Evolutionary conservation across 768 basidiomycete species (phyloP).

Genomic region (Lactarius hatsudake): DNA sequence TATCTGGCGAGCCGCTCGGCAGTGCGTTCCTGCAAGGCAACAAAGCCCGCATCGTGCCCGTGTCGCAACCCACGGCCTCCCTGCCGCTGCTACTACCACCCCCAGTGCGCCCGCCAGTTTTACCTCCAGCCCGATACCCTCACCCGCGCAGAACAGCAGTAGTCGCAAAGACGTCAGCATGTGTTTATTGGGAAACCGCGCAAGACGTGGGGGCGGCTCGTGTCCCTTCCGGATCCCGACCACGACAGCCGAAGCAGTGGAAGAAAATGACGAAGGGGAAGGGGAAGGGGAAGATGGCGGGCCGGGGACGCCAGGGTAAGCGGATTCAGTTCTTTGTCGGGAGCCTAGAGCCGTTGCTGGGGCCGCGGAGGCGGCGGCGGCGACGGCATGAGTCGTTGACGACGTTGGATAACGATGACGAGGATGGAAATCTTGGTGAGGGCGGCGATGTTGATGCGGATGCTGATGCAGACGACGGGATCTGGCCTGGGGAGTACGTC

Average conservation of each 20-base stretch:
- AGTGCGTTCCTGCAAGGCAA: neutral
- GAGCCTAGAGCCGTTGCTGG: neutral
- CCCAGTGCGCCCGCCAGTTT: neutral
- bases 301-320: neutral
- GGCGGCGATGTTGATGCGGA: neutral
- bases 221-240: constrained; percentile 6
- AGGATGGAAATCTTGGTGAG: neutral
- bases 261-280: neutral
- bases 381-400: neutral
- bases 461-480: neutral
- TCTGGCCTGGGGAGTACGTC: constrained; percentile 11
- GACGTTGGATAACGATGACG: neutral
- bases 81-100: neutral
- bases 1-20: neutral
- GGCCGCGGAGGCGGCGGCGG: neutral
- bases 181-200: constrained; percentile 11
- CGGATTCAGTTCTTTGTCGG: constrained; percentile 3
- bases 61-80: neutral
- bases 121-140: neutral
- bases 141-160: neutral
- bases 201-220: constrained; percentile 13
- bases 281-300: neutral
- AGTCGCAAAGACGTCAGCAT: neutral
- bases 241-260: neutral
- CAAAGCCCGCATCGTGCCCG: neutral